Conservation (phyloP, 805 yeast species). For the Suhomyces emberorum region DNA sequence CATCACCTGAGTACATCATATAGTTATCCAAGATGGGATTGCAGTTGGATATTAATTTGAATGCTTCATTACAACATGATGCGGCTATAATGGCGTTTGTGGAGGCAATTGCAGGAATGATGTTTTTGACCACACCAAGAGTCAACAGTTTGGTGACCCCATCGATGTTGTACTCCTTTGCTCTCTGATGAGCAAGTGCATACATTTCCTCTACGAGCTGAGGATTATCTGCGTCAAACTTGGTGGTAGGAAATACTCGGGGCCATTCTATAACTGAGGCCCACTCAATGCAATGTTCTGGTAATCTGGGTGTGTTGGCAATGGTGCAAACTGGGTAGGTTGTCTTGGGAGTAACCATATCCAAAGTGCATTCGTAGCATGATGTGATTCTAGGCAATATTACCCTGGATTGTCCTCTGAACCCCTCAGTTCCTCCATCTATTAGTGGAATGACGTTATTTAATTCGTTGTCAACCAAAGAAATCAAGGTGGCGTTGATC, state of each 20-base stretch:
- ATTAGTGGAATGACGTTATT: constrained; percentile 48
- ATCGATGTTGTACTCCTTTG: constrained; percentile 60
- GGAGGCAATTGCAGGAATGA: constrained; percentile 91
- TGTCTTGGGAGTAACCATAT: constrained; percentile 59
- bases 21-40: constrained; percentile 69
- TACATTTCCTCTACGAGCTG: constrained; percentile 65
- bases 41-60: constrained; percentile 70
- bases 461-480: constrained; percentile 52
- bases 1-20: constrained; percentile 84
- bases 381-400: constrained; percentile 82
- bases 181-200: constrained; percentile 54
- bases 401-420: constrained; percentile 85
- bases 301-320: constrained; percentile 89
- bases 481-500: constrained; percentile 69
- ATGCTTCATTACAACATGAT: constrained; percentile 79
- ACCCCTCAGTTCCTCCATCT: constrained; percentile 96
- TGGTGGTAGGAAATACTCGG: constrained; percentile 38
- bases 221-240: constrained; percentile 66
- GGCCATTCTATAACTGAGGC: constrained; percentile 79
- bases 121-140: constrained; percentile 85
- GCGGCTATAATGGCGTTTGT: constrained; percentile 93
- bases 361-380: constrained; percentile 90
- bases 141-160: constrained; percentile 73
- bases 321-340: constrained; percentile 91
- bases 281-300: constrained; percentile 95